Base-by-base conservation (phyloP, 495 filamentous ascomycete species). In the Aspergillus kassunensis region DNA sequence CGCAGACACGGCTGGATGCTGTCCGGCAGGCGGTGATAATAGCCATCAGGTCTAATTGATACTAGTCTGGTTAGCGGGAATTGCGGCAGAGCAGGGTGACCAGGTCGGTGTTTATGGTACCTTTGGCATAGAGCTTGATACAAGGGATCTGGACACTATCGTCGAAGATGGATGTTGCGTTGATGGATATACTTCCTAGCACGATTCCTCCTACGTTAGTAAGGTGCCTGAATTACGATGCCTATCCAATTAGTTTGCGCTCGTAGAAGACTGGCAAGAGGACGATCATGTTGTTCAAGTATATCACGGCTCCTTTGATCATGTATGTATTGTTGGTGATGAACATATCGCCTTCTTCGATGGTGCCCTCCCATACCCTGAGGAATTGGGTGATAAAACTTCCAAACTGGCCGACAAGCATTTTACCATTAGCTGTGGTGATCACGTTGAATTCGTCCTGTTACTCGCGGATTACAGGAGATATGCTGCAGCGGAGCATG, bases 381-480 rank as follows among this genome's bases (percentile, higher is more conserved):
- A 79, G 55, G 40, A 79, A 78, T 30, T 72, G 64, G 1, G 68
- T 70, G 51, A 79, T 79, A 53, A 78, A 78, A 49, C 71, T 75
- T 8, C 76, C 76, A 24, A 78, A 75, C 44, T 79, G 75, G 2
- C 75, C 76, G 9, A 75, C 76, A 6, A 79, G 57, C 76, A 79
- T 79, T 35, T 75, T 67, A 1, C 76, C 75, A 0, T 64, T 55
- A 1, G 65, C 55, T 13, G 76, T 68, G 0, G 74, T 77, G 46
- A 78, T 79, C 24, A 79, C 73, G 34, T 78, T 78, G 60, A 76
- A 78, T 25, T 79, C 75, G 23, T 79, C 76, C 44, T 79, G 76
- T 31, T 79, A 74, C 44, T 79, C 76, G 25, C 75, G 67, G 33
- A 77, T 77, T 0, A 75, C 75, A 1, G 76, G 74, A 1, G 71